Conservation (phyloP, 805 yeast genomes). For the Suhomyces canberraensis region DNA sequence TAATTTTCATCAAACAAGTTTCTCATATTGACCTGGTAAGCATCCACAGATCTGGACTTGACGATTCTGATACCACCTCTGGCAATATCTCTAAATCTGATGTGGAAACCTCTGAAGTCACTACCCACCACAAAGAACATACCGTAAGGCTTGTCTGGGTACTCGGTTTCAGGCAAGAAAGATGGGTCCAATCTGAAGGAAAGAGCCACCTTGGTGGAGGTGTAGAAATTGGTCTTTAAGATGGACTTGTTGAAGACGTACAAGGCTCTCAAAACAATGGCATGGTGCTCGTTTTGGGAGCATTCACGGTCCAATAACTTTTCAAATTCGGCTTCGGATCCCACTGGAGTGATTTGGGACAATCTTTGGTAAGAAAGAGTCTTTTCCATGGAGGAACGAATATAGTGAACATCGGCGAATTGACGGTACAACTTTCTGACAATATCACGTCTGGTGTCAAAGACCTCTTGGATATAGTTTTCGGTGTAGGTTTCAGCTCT, state of each 20-base stretch:
- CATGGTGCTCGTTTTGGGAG: constrained; percentile 77
- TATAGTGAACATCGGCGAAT: constrained; percentile 88
- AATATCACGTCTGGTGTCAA: constrained; percentile 65
- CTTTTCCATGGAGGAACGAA: constrained; percentile 62
- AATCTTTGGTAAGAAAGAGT: constrained; percentile 87
- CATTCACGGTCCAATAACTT: constrained; percentile 62
- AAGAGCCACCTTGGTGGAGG: constrained; percentile 90
- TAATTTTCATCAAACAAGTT: constrained; percentile 95
- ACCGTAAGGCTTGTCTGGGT: constrained; percentile 91
- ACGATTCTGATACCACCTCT: constrained; percentile 98
- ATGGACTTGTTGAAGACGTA: constrained; percentile 81
- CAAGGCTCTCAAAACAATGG: constrained; percentile 76
- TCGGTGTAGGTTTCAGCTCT: constrained; percentile 92
- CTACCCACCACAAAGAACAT: constrained; percentile 95
- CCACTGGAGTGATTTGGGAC: constrained; percentile 70
- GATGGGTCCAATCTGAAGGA: constrained; percentile 88
- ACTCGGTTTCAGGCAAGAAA: constrained; percentile 80
- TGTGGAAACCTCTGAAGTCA: constrained; percentile 96
- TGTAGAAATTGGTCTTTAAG: constrained; percentile 89
- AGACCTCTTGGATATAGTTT: constrained; percentile 73
- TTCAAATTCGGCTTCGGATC: constrained; percentile 72
- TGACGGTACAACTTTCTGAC: constrained; percentile 82
- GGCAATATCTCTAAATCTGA: constrained; percentile 94
- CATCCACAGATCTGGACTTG: constrained; percentile 79
- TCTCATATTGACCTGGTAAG: constrained; percentile 78